Evolutionary conservation across 2,329 filamentous ascomycete genomes (phyloP).

Genomic region (Chaetomiaceae sp.): DNA sequence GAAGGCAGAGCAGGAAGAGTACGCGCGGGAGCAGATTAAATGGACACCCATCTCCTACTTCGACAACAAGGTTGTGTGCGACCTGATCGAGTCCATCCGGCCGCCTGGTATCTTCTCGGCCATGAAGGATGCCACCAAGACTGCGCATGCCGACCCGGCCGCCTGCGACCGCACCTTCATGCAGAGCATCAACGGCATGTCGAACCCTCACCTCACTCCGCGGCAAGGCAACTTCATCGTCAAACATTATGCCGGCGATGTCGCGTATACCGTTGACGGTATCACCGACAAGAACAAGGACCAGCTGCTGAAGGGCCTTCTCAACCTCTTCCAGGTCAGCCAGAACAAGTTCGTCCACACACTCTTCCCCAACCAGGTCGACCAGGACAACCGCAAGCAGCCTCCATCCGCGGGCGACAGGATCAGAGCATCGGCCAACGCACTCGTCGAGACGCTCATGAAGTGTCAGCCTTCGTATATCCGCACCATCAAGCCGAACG

Average conservation of each 20-base stretch:
- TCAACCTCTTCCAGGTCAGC: slow-evolving; percentile 79
- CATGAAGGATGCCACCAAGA: slow-evolving; percentile 95
- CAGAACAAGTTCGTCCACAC: slow-evolving; percentile 80
- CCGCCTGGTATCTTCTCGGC: slow-evolving; percentile 92
- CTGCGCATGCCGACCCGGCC: slow-evolving; percentile 90
- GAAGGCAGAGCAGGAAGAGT: slow-evolving; percentile 96
- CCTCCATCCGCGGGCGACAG: slow-evolving; percentile 94
- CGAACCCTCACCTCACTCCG: slow-evolving; percentile 83
- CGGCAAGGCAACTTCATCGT: slow-evolving; percentile 96
- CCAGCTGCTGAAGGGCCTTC: slow-evolving; percentile 85
- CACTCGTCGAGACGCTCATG: slow-evolving; percentile 91
- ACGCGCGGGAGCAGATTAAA: slow-evolving; percentile 89
- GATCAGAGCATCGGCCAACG: slow-evolving; percentile 91
- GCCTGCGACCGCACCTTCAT: slow-evolving; percentile 96
- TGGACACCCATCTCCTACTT: slow-evolving; percentile 99
- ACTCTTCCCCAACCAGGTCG: slow-evolving; percentile 86
- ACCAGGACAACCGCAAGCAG: slow-evolving; percentile 90
- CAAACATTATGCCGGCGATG: slow-evolving; percentile 98
- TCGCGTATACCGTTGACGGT: slow-evolving; percentile 86
- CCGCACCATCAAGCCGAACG: slow-evolving; percentile 97
- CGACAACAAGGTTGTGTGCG: slow-evolving; percentile 98
- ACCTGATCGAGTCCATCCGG: slow-evolving; percentile 85
- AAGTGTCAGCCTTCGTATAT: slow-evolving; percentile 97
- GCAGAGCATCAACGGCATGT: slow-evolving; percentile 83
- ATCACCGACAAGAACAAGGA: slow-evolving; percentile 99